Base-by-base conservation (phyloP, 768 basidiomycete species). In the Tulasnella sp. region DNA sequence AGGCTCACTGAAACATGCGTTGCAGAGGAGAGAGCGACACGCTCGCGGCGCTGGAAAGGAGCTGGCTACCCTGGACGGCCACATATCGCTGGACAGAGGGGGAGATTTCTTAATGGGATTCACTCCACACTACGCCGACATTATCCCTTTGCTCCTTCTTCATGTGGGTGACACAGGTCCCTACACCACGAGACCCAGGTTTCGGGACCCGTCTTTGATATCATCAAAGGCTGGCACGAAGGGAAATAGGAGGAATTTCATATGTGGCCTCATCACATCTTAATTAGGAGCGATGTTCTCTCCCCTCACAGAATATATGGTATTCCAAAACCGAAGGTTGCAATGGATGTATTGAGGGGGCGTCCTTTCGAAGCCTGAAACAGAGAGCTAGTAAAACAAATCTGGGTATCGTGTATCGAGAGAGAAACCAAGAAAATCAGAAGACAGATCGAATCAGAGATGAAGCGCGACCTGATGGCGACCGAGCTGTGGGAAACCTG, bases 61-160 rank as follows among this genome's bases (percentile, higher is more conserved):
- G 19, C 69, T 76, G 31, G 76, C 52, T 36, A 64, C 39, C 2
- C 25, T 77, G n/a, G 76, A 77, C 31, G 52, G 17, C 1, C 31
- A 64, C 11, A 45, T 71, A 19, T 19, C 42, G 31, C 25, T 52
- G 14, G 72, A 77, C 37, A n/a, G 49, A 39, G 42, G 17, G n/a
- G 70, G 76, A 40, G 70, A 77, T 45, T 52, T 72, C 37, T 36
- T 54, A 31, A 72, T 77, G 76, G 71, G 40, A 19, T 34, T 9
- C 7, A 72, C 22, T n/a, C 40, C 68, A 17, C 49, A 15, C 22
- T 74, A 74, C 19, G 73, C 31, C 25, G 73, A 74, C 58, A 54
- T 74, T 17, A 15, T 74, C 3, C 3, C 40, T 74, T 6, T 40
- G 31, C 14, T 17, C 45, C 4, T 31, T 29, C 9, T 68, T 74